Conservation (phyloP, 1,284 basidiomycete species). For the Irpex sp. region DNA sequence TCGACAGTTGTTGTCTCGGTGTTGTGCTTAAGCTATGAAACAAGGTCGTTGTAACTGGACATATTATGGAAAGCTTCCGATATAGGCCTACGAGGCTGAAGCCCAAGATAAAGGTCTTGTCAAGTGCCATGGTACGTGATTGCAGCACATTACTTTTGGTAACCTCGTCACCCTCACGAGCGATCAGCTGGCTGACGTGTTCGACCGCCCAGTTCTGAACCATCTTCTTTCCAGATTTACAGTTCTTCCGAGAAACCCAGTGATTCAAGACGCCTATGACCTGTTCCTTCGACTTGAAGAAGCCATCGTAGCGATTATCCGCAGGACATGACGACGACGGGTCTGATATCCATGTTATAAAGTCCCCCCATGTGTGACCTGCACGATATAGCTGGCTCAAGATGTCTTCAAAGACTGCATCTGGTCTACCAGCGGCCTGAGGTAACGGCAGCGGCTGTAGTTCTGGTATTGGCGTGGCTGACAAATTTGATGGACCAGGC, state of each 20-base stretch:
- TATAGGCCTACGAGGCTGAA: conserved; percentile 4
- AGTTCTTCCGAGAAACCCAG: not conserved
- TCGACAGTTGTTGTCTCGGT: not conserved
- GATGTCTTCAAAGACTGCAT: not conserved
- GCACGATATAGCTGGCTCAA: not conserved
- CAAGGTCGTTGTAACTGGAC: not conserved
- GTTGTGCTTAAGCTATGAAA: conserved; percentile 6
- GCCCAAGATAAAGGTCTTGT: not conserved
- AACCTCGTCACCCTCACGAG: not conserved
- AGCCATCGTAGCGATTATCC: not conserved
- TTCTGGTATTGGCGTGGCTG: no score
- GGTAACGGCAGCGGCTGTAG: not conserved
- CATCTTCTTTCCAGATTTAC: not conserved
- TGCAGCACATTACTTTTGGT: not conserved
- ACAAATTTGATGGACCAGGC: no score
- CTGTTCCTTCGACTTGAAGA: not conserved
- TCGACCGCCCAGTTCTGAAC: not conserved
- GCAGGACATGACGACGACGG: not conserved
- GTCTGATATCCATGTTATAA: not conserved
- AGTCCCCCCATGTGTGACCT: not conserved
- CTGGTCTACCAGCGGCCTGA: not conserved
- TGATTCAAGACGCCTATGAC: not conserved
- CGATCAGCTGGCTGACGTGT: not conserved
- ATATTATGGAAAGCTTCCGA: not conserved
- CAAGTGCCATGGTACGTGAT: conserved; percentile 2